Evolutionary conservation across 2,329 filamentous ascomycete species (phyloP), one percentile per base, ranked within the genome.

Genomic region (Fusarium pseudonygamai): DNA sequence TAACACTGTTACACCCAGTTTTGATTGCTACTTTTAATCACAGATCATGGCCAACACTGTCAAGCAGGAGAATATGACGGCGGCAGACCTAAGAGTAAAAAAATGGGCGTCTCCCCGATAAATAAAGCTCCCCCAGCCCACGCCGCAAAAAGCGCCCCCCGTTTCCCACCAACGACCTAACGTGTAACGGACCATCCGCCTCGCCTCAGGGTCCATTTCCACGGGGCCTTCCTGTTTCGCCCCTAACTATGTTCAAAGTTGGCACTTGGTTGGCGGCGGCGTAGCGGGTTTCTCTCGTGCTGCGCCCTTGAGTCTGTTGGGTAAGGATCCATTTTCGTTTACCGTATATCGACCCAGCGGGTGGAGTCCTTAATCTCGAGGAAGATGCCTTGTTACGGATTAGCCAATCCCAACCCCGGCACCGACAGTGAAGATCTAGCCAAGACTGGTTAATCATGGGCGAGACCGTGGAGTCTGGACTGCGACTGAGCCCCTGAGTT

Each of bases 301-400:
- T 37, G 49, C 49, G 22, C 52, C 52, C 26, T 46, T 55, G 26
- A 28, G 47, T 52, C 32, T 50, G 26, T 32, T 28, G 39, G 39
- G 34, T 28, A 47, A 63, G 39, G 64, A 34, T 49, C 64, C 66
- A 64, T 69, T 71, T 71, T 71, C 68, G 68, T 71, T 71, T 71
- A 71, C 68, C 67, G 67, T 71, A 70, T 58, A 66, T 60, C 53
- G 66, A 30, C 34, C 26, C 53, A 18, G 18, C 8, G 20, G 47
- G 60, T 71, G 66, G 67, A 53, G 52, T 18, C 53, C 45, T 60
- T 34, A 70, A 69, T 69, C 66, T 69, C 40, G 53, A 59, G 26
- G 24, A 49, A 24, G 50, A 39, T 63, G 57, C 68, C 46, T 47
- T 30, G 24, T 24, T 70, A 53, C 65, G 52, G 14, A 28, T 15